These are phyloP conservation scores for Isabelozyma rhagii DNA, from an alignment of 805 yeast genomes.

Conservation along the genomic window DNA sequence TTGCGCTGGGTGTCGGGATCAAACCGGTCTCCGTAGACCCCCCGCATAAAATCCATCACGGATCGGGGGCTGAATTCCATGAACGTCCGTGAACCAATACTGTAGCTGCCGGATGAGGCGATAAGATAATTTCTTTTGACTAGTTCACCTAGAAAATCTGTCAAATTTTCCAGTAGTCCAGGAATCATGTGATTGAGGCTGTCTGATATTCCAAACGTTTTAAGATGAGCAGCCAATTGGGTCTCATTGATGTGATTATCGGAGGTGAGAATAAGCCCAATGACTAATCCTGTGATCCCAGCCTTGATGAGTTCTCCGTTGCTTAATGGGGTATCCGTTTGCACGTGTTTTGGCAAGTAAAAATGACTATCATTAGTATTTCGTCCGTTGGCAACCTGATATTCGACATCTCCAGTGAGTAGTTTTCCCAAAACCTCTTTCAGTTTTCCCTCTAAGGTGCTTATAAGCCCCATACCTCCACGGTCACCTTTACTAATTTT, in stretches of 20 bases:
- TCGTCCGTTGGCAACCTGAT: slow-evolving; percentile 5
- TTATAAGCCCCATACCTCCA: not conserved
- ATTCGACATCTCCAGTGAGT: not conserved
- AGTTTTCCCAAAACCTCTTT: not conserved
- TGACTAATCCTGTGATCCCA: slow-evolving; percentile 27
- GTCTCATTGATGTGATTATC: slow-evolving; percentile 29
- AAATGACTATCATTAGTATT: slow-evolving; percentile 11
- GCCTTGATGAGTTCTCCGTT: slow-evolving; percentile 25
- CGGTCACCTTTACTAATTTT: not conserved
- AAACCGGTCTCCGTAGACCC: slow-evolving; percentile 21
- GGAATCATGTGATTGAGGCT: slow-evolving; percentile 15
- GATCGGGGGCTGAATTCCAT: slow-evolving; percentile 29
- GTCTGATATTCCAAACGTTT: slow-evolving; percentile 24
- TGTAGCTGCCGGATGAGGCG: slow-evolving; percentile 16
- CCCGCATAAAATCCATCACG: slow-evolving; percentile 22
- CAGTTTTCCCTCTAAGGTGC: not conserved
- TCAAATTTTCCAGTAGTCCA: slow-evolving; percentile 15
- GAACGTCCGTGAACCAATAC: slow-evolving; percentile 30
- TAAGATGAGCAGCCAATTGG: slow-evolving; percentile 18
- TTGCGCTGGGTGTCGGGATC: slow-evolving; percentile 14
- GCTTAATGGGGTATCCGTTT: slow-evolving; percentile 15
- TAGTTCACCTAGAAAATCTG: slow-evolving; percentile 23
- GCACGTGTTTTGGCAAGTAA: slow-evolving; percentile 19
- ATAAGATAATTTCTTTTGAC: slow-evolving; percentile 28
- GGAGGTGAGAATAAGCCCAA: slow-evolving; percentile 26